Conservation (phyloP, 495 filamentous ascomycete species). For the Copromyces sp. region DNA sequence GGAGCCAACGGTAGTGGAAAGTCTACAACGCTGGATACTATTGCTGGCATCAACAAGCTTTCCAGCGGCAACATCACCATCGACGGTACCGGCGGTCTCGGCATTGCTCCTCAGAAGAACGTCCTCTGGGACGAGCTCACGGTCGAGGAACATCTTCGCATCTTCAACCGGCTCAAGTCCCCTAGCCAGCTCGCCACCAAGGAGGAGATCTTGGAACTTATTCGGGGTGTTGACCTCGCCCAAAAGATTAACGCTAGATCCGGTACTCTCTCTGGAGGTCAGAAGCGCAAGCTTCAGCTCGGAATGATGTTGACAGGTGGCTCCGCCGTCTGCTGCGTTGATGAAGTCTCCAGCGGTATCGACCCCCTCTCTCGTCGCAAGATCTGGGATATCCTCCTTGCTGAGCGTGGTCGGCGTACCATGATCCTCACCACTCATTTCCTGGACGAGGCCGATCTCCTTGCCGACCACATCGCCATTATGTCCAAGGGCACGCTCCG, state of each 20-base stretch:
- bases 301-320: conserved; percentile 91
- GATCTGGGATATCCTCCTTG: conserved; percentile 82
- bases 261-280: conserved; percentile 69
- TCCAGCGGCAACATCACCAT: conserved; percentile 62
- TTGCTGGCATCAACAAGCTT: conserved; percentile 65
- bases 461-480: conserved; percentile 70
- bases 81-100: conserved; percentile 63
- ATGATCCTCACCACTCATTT: conserved; percentile 83
- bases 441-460: conserved; percentile 65
- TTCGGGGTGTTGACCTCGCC: conserved; percentile 57
- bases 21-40: conserved; percentile 75
- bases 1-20: conserved; percentile 85
- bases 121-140: conserved; percentile 81
- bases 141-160: conserved; percentile 65
- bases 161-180: conserved; percentile 71
- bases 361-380: conserved; percentile 74
- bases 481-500: conserved; percentile 62
- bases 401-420: conserved; percentile 64
- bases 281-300: conserved; percentile 84
- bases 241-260: conserved; percentile 56
- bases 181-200: conserved; percentile 40
- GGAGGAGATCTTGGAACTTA: conserved; percentile 46
- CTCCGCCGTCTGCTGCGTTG: conserved; percentile 73
- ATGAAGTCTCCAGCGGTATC: conserved; percentile 75
- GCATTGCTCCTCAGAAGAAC: conserved; percentile 82